A percentile compares a stretch with the other conserved stretches of the same genome.
Evolutionary conservation across 306 rosid species (phyloP).

Genomic region (Nissolia schottii): DNA sequence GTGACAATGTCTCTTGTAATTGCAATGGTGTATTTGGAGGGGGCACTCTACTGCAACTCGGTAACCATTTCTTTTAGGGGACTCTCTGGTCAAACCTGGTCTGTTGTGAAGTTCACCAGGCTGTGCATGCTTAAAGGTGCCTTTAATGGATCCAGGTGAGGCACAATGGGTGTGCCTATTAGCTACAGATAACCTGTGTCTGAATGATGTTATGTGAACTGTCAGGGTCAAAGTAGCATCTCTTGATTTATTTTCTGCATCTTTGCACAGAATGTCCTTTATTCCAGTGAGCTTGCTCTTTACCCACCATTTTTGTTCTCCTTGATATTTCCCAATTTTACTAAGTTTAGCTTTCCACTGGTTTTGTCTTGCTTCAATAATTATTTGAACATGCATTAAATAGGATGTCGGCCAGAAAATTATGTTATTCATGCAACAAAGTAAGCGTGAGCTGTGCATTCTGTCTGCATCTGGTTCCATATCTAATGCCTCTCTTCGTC

Average conservation of each 20-base stretch:
- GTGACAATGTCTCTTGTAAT: constrained; percentile 24
- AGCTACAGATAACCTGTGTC: not conserved
- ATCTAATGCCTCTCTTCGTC: constrained; percentile 85
- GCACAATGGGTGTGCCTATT: constrained; percentile 3
- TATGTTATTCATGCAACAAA: constrained; percentile 87
- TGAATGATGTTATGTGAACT: not conserved
- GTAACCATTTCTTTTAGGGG: constrained; percentile 24
- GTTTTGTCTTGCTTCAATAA: constrained; percentile 28
- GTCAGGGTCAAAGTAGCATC: not conserved
- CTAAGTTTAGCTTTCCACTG: constrained; percentile 18
- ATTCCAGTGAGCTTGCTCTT: constrained; percentile 3
- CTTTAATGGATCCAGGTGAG: not conserved
- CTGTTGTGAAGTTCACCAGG: constrained; percentile 8
- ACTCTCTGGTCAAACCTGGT: not conserved
- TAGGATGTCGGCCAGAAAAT: constrained; percentile 98
- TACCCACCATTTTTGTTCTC: not conserved
- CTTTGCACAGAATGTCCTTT: not conserved
- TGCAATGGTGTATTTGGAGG: constrained; percentile 16
- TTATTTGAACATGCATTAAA: constrained; percentile 28
- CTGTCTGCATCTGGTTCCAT: constrained; percentile 91
- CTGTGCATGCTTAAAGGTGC: constrained; percentile 11
- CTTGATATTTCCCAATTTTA: constrained; percentile 10
- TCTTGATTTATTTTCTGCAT: constrained; percentile 2
- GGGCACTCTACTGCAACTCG: not conserved
- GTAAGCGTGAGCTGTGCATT: constrained; percentile 89